Conservation (phyloP, 352 stramenopile species). For the Hyphochytrium catenoides region DNA sequence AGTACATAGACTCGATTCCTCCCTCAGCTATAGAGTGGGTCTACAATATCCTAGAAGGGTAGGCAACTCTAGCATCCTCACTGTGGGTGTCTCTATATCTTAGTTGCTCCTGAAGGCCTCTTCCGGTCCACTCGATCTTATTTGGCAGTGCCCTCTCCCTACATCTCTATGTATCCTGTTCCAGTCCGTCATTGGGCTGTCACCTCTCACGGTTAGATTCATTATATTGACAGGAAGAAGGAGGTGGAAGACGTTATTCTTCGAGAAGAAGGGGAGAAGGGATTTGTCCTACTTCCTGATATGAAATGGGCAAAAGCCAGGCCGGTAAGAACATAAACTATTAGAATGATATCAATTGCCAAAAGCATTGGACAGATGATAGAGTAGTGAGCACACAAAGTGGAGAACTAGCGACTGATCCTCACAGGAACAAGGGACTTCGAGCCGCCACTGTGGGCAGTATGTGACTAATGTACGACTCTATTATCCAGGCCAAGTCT, state of each 20-base stretch:
- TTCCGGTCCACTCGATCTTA: not conserved
- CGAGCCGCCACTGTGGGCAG: not conserved
- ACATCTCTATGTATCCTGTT: conserved; percentile 1
- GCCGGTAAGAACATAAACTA: conserved; percentile 19
- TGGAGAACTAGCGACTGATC: too few species aligned
- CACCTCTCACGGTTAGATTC: too few species aligned
- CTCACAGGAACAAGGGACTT: too few species aligned
- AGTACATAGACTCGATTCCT: conserved; percentile 45
- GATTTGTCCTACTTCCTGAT: conserved; percentile 49
- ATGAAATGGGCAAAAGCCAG: conserved; percentile 49
- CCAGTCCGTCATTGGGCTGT: too few species aligned
- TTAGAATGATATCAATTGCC: too few species aligned
- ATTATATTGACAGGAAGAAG: conserved; percentile 43
- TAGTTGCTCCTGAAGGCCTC: not conserved
- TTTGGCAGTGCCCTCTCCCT: not conserved
- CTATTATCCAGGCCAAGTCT: conserved; percentile 24
- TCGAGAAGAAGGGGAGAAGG: conserved; percentile 31
- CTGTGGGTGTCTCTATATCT: too few species aligned
- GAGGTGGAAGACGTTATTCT: conserved; percentile 51
- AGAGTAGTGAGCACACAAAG: too few species aligned
- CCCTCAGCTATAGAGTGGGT: conserved; percentile 53
- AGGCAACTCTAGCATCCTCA: conserved; percentile 13
- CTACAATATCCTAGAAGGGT: conserved; percentile 65
- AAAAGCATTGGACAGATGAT: too few species aligned
- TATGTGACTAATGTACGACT: not conserved